Conservation (phyloP, 1,284 basidiomycete species). For the Melampsora abietis-canadensis region DNA sequence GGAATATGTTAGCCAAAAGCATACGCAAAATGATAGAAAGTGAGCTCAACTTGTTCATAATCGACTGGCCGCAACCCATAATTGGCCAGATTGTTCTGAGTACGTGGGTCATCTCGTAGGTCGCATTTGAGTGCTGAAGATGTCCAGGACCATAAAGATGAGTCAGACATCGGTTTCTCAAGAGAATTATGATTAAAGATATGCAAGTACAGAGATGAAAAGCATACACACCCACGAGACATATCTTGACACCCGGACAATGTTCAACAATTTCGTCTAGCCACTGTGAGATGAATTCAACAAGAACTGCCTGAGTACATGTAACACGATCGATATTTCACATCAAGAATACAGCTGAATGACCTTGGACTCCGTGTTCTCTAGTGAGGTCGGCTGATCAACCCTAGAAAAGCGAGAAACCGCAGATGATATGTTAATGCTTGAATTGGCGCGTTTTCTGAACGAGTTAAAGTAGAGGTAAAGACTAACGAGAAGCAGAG, state of each 20-base stretch:
- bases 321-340: background rate
- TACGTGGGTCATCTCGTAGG: constrained; percentile 71
- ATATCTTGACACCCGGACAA: constrained; percentile 86
- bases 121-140: constrained; percentile 84
- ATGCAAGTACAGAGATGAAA: constrained; percentile 5
- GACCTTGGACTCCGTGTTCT: constrained; percentile 91
- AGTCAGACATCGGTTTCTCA: background rate
- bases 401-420: constrained; percentile 51
- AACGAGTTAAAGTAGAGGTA: background rate
- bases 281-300: constrained; percentile 50
- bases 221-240: constrained; percentile 51
- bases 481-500: constrained; percentile 76
- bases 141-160: constrained; percentile 14
- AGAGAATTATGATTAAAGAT: background rate
- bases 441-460: background rate
- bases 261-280: constrained; percentile 62
- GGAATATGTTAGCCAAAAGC: background rate
- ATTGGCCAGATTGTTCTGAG: constrained; percentile 66
- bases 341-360: background rate
- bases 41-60: constrained; percentile 66
- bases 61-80: constrained; percentile 69
- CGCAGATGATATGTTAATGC: background rate
- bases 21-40: background rate
- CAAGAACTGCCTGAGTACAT: background rate
- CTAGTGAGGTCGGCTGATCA: constrained; percentile 82